phyloP scores from a whole-genome alignment of 768 basidiomycete genomes.

The Mycena leptocephala region DNA sequence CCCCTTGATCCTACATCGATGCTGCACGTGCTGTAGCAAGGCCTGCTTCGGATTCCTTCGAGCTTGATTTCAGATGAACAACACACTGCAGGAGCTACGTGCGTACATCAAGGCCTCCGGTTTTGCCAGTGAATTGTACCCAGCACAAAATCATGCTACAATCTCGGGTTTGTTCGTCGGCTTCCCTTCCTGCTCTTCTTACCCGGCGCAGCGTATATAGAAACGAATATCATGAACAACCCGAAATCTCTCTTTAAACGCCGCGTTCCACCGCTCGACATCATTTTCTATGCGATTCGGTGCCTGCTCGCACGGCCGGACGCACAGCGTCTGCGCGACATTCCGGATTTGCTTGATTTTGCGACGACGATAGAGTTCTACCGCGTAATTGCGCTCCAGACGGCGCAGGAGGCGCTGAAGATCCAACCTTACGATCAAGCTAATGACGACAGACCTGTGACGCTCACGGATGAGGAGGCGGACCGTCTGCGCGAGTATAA shows the following conservation, averaged over 20 bases:
- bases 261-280: constrained; percentile 33
- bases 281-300: constrained; percentile 25
- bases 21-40: not conserved
- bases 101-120: constrained; percentile 22
- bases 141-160: not conserved
- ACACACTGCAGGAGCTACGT: constrained; percentile 23
- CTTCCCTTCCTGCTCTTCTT: not conserved
- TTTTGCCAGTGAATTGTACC: constrained; percentile 22
- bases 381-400: constrained; percentile 19
- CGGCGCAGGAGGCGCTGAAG: constrained; percentile 18
- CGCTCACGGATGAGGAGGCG: constrained; percentile 4
- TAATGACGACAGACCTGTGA: not conserved
- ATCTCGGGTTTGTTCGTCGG: constrained; percentile 13
- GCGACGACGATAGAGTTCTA: constrained; percentile 35
- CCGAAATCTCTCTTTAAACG: constrained; percentile 29
- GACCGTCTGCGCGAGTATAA: not conserved
- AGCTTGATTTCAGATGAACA: not conserved
- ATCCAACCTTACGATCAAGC: not conserved
- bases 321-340: not conserved
- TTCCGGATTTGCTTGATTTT: constrained; percentile 34
- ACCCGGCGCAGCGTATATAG: constrained; percentile 29
- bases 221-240: constrained; percentile 17
- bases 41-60: not conserved
- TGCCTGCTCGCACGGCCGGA: not conserved
- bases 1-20: not conserved